Conservation (phyloP, 306 rosid species). For the Lathyrus aphaca region DNA sequence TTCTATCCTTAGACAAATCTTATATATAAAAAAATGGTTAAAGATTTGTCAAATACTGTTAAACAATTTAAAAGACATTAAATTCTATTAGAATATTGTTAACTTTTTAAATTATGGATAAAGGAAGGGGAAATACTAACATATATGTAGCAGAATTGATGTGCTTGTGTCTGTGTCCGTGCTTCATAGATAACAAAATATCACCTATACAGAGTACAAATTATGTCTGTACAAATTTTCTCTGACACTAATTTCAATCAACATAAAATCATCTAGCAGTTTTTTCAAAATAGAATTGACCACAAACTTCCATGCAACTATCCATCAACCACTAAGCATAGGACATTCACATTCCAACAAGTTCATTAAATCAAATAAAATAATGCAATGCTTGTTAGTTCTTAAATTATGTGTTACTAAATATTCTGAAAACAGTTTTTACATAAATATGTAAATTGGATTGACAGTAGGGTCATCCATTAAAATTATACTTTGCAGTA, state of each 20-base stretch:
- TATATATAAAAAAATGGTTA: too few relatives aligned
- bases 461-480: background rate
- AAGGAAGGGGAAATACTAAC: too few relatives aligned
- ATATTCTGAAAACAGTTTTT: constrained; percentile 10
- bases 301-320: constrained; percentile 21
- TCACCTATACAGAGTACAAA: background rate
- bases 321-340: background rate
- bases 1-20: too few relatives aligned
- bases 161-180: too few relatives aligned
- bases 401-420: background rate
- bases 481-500: background rate
- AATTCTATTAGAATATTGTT: too few relatives aligned
- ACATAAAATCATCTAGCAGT: background rate
- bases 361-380: background rate
- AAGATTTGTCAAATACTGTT: too few relatives aligned
- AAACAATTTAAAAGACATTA: background rate
- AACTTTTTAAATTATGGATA: too few relatives aligned
- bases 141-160: too few relatives aligned
- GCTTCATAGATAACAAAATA: background rate
- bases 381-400: background rate
- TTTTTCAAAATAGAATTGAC: constrained; percentile 11
- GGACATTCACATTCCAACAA: background rate
- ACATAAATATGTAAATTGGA: constrained; percentile 14
- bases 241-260: constrained; percentile 13
- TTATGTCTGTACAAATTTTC: constrained; percentile 7